Percentiles rank a stretch among this genome's conserved stretches.
Conservation (phyloP, 2,329 filamentous ascomycete species). For the Colletotrichum filicis region DNA sequence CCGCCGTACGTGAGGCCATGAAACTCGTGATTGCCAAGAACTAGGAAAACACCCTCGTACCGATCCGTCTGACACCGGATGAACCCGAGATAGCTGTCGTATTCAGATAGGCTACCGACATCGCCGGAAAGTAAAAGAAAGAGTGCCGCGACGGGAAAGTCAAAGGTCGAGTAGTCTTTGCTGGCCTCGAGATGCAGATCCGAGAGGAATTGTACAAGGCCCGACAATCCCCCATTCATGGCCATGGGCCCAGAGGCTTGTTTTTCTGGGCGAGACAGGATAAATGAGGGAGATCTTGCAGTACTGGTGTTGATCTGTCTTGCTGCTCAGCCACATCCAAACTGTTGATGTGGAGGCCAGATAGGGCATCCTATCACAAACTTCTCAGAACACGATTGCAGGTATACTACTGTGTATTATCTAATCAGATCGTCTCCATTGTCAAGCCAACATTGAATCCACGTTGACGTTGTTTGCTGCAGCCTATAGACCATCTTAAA, state of each 20-base stretch:
- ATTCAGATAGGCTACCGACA: constrained; percentile 60
- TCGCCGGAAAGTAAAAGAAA: constrained; percentile 61
- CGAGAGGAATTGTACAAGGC: constrained; percentile 56
- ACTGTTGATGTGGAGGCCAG: neutral
- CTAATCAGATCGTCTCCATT: neutral
- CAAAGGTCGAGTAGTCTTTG: constrained; percentile 54
- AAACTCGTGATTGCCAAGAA: constrained; percentile 67
- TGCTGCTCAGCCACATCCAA: neutral
- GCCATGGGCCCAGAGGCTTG: neutral
- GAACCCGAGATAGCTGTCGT: constrained; percentile 56
- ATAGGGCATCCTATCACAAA: neutral
- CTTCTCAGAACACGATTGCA: neutral
- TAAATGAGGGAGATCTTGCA: neutral
- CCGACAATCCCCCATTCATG: neutral
- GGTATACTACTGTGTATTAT: neutral
- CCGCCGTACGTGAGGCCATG: constrained; percentile 54
- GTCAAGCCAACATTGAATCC: no score
- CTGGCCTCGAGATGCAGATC: constrained; percentile 62
- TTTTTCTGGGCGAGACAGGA: no score
- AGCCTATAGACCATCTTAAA: neutral
- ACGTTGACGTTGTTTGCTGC: neutral
- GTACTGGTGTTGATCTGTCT: neutral
- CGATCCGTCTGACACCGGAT: constrained; percentile 51
- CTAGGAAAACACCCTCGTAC: constrained; percentile 56
- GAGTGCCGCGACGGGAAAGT: constrained; percentile 52